Evolutionary conservation across 148 eudicot genomes (phyloP).

Genomic region (Nyssa sinensis): DNA sequence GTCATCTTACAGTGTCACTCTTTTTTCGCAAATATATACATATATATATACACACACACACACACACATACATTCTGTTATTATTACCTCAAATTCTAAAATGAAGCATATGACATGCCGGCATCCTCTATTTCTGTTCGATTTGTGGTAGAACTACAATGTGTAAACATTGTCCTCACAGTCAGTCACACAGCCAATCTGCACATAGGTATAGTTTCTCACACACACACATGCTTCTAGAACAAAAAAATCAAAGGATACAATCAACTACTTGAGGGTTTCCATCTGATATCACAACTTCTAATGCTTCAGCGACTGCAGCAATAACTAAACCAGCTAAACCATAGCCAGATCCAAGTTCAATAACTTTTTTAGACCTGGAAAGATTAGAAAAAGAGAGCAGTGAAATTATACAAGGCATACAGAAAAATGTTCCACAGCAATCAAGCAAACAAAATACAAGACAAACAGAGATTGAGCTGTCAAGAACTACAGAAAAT

Average conservation of each 20-base stretch:
- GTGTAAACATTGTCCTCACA: background rate
- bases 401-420: background rate
- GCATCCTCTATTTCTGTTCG: background rate
- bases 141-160: background rate
- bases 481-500: background rate
- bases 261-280: constrained; percentile 96
- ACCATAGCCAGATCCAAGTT: constrained; percentile 93
- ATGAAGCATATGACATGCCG: no score
- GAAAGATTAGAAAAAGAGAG: constrained; percentile 7
- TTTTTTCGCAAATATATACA: no score
- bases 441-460: constrained; percentile 1
- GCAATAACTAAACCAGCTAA: constrained; percentile 86
- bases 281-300: constrained; percentile 90
- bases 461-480: background rate
- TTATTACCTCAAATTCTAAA: no score
- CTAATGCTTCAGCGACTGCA: constrained; percentile 60
- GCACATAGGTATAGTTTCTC: background rate
- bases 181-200: background rate
- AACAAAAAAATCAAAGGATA: constrained; percentile 54
- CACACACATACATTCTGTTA: no score
- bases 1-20: background rate
- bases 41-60: no score
- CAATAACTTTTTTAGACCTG: constrained; percentile 73
- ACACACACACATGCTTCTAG: background rate
- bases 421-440: background rate